phyloP scores from a whole-genome alignment of 768 basidiomycete species.

The Mycena belliarum region DNA sequence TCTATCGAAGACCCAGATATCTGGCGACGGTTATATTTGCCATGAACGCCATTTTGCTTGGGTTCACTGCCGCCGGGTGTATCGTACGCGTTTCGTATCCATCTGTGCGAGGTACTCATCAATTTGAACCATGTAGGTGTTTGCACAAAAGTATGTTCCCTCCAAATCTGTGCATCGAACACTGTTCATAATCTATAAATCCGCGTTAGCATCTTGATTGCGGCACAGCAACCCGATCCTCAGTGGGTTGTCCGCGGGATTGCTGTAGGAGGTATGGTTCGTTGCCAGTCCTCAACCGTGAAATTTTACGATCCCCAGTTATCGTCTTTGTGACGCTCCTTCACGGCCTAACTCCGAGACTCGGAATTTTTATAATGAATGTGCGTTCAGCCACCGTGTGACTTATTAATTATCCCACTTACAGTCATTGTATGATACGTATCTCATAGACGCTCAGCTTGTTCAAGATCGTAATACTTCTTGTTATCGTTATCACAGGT shows the following conservation, averaged over 20 bases:
- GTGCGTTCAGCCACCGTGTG: slow-evolving; percentile 31
- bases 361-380: slow-evolving; percentile 56
- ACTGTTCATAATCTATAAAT: too few species aligned
- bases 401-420: neutral
- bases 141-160: slow-evolving; percentile 31
- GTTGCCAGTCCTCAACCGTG: too few species aligned
- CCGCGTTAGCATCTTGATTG: slow-evolving; percentile 46
- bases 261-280: slow-evolving; percentile 50
- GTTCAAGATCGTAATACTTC: slow-evolving; percentile 55
- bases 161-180: neutral
- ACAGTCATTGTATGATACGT: slow-evolving; percentile 33
- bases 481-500: slow-evolving; percentile 55
- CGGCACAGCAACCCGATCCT: slow-evolving; percentile 39
- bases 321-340: slow-evolving; percentile 51
- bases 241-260: slow-evolving; percentile 60
- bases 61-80: slow-evolving; percentile 41
- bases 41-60: slow-evolving; percentile 44
- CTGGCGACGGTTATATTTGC: slow-evolving; percentile 53
- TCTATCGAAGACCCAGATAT: slow-evolving; percentile 48
- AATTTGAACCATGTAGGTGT: slow-evolving; percentile 25
- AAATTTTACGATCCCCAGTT: too few species aligned
- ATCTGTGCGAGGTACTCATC: neutral
- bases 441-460: slow-evolving; percentile 48
- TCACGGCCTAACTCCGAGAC: slow-evolving; percentile 51
- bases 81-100: slow-evolving; percentile 38